phyloP scores from a whole-genome alignment of 352 stramenopile species.

The Phytophthora idaei region DNA sequence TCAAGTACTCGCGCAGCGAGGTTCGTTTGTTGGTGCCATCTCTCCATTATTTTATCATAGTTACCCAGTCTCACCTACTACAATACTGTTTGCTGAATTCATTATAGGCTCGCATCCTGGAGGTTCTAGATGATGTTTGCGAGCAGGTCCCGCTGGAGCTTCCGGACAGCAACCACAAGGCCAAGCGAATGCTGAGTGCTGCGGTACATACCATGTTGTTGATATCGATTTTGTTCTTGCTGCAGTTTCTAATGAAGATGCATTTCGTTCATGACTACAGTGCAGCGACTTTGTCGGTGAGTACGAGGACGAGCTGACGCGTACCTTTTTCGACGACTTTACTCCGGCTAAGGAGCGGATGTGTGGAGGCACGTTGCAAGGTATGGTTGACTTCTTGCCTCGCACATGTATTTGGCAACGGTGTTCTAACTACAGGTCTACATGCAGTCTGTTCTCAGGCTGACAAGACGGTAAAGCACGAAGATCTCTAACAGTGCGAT shows the following conservation, averaged over 20 bases:
- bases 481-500: slow-evolving; percentile 47
- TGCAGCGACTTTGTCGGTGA: slow-evolving; percentile 79
- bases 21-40: slow-evolving; percentile 22
- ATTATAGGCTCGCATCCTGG: slow-evolving; percentile 73
- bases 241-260: neutral
- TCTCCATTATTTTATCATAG: neutral
- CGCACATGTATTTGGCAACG: neutral
- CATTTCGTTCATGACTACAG: slow-evolving; percentile 29
- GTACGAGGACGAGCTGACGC: slow-evolving; percentile 83
- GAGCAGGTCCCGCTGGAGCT: slow-evolving; percentile 53
- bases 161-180: slow-evolving; percentile 46
- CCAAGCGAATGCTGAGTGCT: slow-evolving; percentile 61
- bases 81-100: neutral
- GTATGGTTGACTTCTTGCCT: slow-evolving; percentile 26
- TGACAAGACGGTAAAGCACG: slow-evolving; percentile 24
- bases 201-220: slow-evolving; percentile 44
- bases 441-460: slow-evolving; percentile 30
- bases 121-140: slow-evolving; percentile 83
- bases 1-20: slow-evolving; percentile 85
- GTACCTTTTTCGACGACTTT: slow-evolving; percentile 81
- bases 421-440: neutral
- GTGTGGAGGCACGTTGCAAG: slow-evolving; percentile 55
- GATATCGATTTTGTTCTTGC: neutral
- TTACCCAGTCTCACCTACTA: neutral
- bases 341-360: slow-evolving; percentile 65